Percentiles rank a stretch among this genome's conserved stretches.
phyloP scores from a whole-genome alignment of 1,284 basidiomycete species.

The Athelia psychrophila region DNA sequence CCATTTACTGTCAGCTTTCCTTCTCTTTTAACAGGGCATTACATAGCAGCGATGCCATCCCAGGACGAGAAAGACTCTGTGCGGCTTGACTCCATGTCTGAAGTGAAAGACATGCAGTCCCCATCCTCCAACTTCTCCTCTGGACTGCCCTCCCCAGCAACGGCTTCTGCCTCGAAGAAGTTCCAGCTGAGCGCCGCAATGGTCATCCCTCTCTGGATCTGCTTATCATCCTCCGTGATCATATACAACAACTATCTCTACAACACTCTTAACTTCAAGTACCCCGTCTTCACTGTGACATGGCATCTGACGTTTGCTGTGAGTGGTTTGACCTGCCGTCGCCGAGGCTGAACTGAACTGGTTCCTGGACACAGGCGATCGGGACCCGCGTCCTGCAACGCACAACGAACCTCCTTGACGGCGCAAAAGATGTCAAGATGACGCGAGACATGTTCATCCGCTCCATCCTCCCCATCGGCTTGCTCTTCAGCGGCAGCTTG shows the following conservation, averaged over 20 bases:
- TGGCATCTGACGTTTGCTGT: slow-evolving; percentile 86
- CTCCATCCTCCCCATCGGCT: slow-evolving; percentile 91
- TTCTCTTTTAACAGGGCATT: too few relatives aligned
- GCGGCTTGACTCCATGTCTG: not conserved
- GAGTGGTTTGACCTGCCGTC: slow-evolving; percentile 24
- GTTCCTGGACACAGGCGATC: slow-evolving; percentile 54
- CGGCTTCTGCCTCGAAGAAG: slow-evolving; percentile 42
- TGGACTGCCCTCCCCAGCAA: slow-evolving; percentile 51
- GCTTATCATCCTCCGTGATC: slow-evolving; percentile 88
- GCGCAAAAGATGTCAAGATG: slow-evolving; percentile 84
- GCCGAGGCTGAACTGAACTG: not conserved
- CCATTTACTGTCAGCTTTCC: too few relatives aligned
- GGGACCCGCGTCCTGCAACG: slow-evolving; percentile 88
- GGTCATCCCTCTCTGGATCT: slow-evolving; percentile 89
- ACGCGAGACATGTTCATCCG: slow-evolving; percentile 79
- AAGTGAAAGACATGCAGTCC: not conserved
- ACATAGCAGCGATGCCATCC: too few relatives aligned
- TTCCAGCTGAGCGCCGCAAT: slow-evolving; percentile 54
- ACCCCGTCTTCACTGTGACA: slow-evolving; percentile 86
- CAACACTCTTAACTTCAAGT: slow-evolving; percentile 79
- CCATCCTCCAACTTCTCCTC: not conserved
- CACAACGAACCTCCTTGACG: slow-evolving; percentile 89
- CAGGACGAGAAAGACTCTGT: slow-evolving; percentile 5
- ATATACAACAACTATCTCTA: slow-evolving; percentile 97
- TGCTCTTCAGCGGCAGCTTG: slow-evolving; percentile 90